These are phyloP conservation scores for Plasmodium yoelii DNA, from an alignment of 169 alveolate genomes.

Conservation along the genomic window DNA sequence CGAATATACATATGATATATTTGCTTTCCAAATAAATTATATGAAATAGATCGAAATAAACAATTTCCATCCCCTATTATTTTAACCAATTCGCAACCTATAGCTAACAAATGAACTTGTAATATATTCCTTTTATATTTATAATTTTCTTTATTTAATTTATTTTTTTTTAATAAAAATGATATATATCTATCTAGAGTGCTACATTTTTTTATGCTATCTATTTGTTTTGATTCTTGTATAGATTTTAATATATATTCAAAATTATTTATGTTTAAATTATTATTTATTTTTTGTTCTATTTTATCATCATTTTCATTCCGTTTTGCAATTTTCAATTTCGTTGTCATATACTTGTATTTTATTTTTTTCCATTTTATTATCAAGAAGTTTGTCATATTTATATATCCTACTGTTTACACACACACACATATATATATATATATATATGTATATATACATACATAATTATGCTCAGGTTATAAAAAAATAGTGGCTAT, in stretches of 20 bases:
- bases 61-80: constrained; percentile 84
- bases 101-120: constrained; percentile 75
- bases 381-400: constrained; percentile 8
- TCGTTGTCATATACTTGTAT: constrained; percentile 25
- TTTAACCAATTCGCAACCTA: constrained; percentile 73
- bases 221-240: constrained; percentile 8
- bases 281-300: constrained; percentile 10
- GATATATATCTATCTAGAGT: constrained; percentile 60
- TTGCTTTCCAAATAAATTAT: constrained; percentile 78
- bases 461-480: neutral
- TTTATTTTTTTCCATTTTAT: constrained; percentile 11
- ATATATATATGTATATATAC: no score
- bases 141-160: constrained; percentile 3
- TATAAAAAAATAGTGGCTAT: no score
- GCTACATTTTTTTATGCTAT: constrained; percentile 21
- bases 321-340: constrained; percentile 16
- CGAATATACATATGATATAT: constrained; percentile 78
- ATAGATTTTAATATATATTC: constrained; percentile 7
- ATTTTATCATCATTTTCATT: constrained; percentile 52
- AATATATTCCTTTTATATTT: constrained; percentile 40
- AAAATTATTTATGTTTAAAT: constrained; percentile 42
- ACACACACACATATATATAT: neutral
- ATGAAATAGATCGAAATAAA: constrained; percentile 81
- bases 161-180: constrained; percentile 32
- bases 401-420: neutral